These are phyloP conservation scores for Gossypium trilobum DNA, from an alignment of 441 rosid species.

Conservation along the genomic window DNA sequence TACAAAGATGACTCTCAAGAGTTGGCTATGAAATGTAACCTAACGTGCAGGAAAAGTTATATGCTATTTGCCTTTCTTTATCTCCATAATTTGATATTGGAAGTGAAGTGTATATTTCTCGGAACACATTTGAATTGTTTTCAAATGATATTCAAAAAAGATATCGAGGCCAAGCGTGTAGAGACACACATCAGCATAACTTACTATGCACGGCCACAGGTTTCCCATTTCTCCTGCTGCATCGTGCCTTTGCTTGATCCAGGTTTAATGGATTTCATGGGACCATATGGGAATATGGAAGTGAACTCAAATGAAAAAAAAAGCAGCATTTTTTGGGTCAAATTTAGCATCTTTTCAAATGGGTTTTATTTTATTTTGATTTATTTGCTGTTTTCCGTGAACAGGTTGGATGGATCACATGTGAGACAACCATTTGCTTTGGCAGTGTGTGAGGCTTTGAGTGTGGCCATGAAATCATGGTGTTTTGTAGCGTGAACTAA, in stretches of 20 bases:
- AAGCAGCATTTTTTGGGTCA: background rate
- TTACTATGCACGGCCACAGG: background rate
- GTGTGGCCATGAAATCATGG: constrained; percentile 23
- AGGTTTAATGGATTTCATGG: constrained; percentile 10
- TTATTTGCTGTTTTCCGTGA: background rate
- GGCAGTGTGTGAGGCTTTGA: constrained; percentile 12
- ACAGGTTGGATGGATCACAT: constrained; percentile 16
- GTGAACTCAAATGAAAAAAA: background rate
- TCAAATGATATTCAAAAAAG: background rate
- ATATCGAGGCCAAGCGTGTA: background rate
- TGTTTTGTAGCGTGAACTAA: too few relatives aligned
- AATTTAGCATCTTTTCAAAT: background rate
- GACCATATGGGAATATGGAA: background rate
- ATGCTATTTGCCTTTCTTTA: background rate
- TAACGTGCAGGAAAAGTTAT: constrained; percentile 8
- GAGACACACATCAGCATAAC: background rate
- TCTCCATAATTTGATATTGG: background rate
- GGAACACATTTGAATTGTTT: background rate
- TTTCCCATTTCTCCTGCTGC: background rate
- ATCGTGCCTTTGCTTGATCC: constrained; percentile 3
- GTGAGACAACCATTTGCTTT: constrained; percentile 1
- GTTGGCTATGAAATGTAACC: background rate
- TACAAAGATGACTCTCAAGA: background rate
- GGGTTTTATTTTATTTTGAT: background rate
- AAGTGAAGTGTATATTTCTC: background rate